Conservation (phyloP, 805 yeast species). For the Myxozyma udenii region DNA sequence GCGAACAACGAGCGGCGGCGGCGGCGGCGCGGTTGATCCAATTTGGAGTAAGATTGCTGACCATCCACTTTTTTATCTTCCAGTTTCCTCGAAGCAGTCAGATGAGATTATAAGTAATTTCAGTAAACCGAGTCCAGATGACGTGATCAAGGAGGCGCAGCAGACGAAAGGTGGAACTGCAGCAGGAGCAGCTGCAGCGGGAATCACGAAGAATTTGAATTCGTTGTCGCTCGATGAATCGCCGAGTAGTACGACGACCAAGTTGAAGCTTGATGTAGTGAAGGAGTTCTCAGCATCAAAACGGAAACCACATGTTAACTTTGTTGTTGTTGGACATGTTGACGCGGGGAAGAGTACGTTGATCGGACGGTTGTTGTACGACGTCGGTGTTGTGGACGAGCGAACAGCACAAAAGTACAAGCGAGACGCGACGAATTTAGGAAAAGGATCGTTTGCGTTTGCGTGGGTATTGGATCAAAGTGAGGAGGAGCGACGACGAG, state of each 20-base stretch:
- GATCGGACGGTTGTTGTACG: slow-evolving; percentile 69
- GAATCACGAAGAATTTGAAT: slow-evolving; percentile 14
- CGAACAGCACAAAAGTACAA: slow-evolving; percentile 60
- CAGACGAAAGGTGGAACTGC: slow-evolving; percentile 21
- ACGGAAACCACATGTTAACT: slow-evolving; percentile 57
- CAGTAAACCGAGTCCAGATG: slow-evolving; percentile 78
- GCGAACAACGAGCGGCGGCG: not conserved
- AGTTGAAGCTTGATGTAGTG: slow-evolving; percentile 46
- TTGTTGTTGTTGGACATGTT: slow-evolving; percentile 76
- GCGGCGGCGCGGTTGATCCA: slow-evolving; percentile 17
- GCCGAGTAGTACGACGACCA: slow-evolving; percentile 36
- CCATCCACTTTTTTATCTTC: slow-evolving; percentile 36
- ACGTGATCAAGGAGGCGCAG: slow-evolving; percentile 60
- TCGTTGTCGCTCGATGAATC: slow-evolving; percentile 22
- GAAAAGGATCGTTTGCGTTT: slow-evolving; percentile 75
- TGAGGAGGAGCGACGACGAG: slow-evolving; percentile 64
- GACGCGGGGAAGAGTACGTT: slow-evolving; percentile 83
- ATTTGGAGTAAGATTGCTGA: slow-evolving; percentile 41
- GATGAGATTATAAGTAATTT: slow-evolving; percentile 54
- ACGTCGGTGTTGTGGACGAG: slow-evolving; percentile 62
- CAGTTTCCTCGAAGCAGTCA: slow-evolving; percentile 38
- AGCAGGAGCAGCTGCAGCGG: not conserved
- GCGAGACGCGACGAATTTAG: slow-evolving; percentile 61
- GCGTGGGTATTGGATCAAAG: slow-evolving; percentile 89
- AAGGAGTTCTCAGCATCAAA: slow-evolving; percentile 41